Base-by-base conservation (phyloP, 768 basidiomycete species). In the Termitomyces sp. region DNA sequence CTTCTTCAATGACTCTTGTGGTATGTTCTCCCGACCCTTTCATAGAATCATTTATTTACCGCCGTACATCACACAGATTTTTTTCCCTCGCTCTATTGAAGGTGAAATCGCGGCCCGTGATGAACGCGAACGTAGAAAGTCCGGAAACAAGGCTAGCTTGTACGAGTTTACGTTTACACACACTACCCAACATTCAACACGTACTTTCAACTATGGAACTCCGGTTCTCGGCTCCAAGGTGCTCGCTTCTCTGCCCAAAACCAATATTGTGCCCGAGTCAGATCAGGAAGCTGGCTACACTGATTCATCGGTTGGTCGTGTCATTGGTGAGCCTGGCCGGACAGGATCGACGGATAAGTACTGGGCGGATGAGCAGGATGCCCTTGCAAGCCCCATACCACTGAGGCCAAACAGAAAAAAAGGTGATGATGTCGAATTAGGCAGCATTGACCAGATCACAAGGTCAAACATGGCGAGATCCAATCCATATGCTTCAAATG, bases 41-140 rank as follows among this genome's bases (percentile, higher is more conserved):
- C 39, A n/a, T 41, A 22, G 31, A 24, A 8, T 29, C 43, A 20
- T 44, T 32, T 34, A 37, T 57, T 48, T 5, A 13, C 3, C 4
- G 24, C 10, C 10, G 5, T 9, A 14, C 32, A 41, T 24, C 44
- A 41, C 59, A 46, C 60, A 90, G 88, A 89, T 92, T 36, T 92
- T 92, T 76, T 92, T 92, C 73, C 90, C 90, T 53, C 87, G 90
- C 41, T 88, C 86, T 5, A 78, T 87, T 44, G 79, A 87, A 69
- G 73, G 78, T 20, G 88, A 89, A 69, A 85, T 87, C 24, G 74
- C 79, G 3, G 70, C 73, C 4, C 76, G 72, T 26, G 83, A 86
- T 48, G 77, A 76, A 41, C 67, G 70, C 42, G 75, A 71, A 61
- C 75, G 72, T n/a, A 65, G 61, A 16, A 69, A 69, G 29, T 71